phyloP scores from a whole-genome alignment of 2,329 filamentous ascomycete species.

The Aspergillus fumigatiaffinis region DNA sequence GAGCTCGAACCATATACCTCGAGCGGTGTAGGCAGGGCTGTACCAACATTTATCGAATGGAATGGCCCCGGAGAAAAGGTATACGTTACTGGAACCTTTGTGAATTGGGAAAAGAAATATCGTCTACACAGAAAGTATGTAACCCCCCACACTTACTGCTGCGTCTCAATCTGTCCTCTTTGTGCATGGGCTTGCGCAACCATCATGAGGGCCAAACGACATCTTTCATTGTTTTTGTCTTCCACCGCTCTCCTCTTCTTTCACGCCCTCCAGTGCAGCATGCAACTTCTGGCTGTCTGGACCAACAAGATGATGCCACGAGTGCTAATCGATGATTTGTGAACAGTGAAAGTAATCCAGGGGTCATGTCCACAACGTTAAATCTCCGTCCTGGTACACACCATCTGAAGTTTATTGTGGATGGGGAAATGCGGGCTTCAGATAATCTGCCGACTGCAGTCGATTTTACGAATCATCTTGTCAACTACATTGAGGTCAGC shows the following conservation, averaged over 20 bases:
- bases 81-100: constrained; percentile 96
- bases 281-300: not conserved
- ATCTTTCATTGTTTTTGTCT: not conserved
- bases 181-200: not conserved
- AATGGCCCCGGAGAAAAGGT: constrained; percentile 76
- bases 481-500: constrained; percentile 96
- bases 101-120: constrained; percentile 95
- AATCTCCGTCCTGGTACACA: constrained; percentile 89
- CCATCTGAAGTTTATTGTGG: constrained; percentile 93
- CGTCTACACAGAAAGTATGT: constrained; percentile 80
- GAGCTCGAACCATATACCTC: constrained; percentile 63
- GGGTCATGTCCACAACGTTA: constrained; percentile 71
- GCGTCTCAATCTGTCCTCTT: constrained; percentile 13
- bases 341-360: constrained; percentile 43
- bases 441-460: constrained; percentile 87
- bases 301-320: not conserved
- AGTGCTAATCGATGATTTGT: constrained; percentile 9
- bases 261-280: not conserved
- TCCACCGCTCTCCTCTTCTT: constrained; percentile 5
- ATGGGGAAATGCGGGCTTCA: constrained; percentile 88
- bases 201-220: not conserved
- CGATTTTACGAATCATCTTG: constrained; percentile 94
- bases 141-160: not conserved
- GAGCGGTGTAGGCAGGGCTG: constrained; percentile 70
- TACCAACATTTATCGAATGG: constrained; percentile 87